Base-by-base conservation (phyloP, 2,329 filamentous ascomycete species). In the Cryphonectria naterciae region DNA sequence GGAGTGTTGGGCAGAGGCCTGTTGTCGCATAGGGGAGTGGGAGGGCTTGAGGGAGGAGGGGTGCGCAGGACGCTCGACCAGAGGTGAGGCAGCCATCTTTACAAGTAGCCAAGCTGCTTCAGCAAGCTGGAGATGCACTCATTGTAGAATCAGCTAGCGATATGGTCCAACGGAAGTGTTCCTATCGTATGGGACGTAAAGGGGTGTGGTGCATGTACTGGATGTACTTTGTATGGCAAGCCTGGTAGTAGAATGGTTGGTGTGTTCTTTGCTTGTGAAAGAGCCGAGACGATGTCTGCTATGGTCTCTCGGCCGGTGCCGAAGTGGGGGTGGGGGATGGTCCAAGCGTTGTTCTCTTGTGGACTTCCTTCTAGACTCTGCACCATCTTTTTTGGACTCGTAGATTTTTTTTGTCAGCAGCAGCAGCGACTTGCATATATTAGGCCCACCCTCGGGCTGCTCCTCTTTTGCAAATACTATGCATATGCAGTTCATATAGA, bases 1-100 rank as follows among this genome's bases (percentile, higher is more conserved):
- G 6, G 79, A 79, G 28, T 76, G 73, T 13, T 74, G 73, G 15
- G 76, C 74, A 10, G 76, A 76, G n/a, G 76, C 62, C 32, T 74
- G 77, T 46, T 73, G 75, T 62, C 77, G 78, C 60, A 79, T 74
- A 32, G 75, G 75, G 8, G 75, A 76, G 0, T 72, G 63, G 65
- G 68, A 61, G 60, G 73, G 28, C 67, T 74, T 69, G 67, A 72
- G 61, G 25, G 71, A 11, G 71, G 72, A 65, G 64, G 69, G 70
- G 41, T 70, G 68, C 52, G 63, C 65, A 65, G 71, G 70, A 52
- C 70, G 78, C 4, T 80, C 81, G 70, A 85, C 80, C 70, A 85
- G 80, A 19, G 85, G 85, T 19, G 85, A 86, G 74, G 82, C 78
- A 70, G 84, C 81, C 85, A 86, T 86, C 72, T 58, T 75, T 35